phyloP scores from a whole-genome alignment of 2,329 filamentous ascomycete species.

The Hypoxylon sp. region DNA sequence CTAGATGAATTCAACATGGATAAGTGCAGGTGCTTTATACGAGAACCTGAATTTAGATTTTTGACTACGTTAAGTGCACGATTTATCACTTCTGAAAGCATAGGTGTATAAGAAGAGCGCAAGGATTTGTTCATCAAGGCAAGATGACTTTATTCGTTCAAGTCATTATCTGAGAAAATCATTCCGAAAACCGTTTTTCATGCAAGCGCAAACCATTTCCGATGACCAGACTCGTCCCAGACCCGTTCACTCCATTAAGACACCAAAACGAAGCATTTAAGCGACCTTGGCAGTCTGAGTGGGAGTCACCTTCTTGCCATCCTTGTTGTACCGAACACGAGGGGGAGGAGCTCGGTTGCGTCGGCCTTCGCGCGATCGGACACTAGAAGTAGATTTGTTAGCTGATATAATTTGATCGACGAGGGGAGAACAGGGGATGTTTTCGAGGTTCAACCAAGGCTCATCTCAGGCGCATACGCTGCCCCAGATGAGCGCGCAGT shows the following conservation, averaged over 20 bases:
- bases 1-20: too few species aligned
- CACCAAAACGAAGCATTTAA: conserved; percentile 49
- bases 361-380: conserved; percentile 95
- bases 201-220: conserved; percentile 51
- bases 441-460: conserved; percentile 67
- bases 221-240: conserved; percentile 46
- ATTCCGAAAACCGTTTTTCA: conserved; percentile 51
- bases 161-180: conserved; percentile 54
- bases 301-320: conserved; percentile 99
- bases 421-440: conserved; percentile 44
- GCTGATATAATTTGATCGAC: conserved; percentile 49
- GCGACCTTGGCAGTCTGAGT: conserved; percentile 79
- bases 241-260: conserved; percentile 47
- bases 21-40: too few species aligned
- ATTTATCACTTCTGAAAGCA: conserved; percentile 1
- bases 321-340: conserved; percentile 99
- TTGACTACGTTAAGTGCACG: not conserved
- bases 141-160: conserved; percentile 52
- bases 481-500: conserved; percentile 58
- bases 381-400: conserved; percentile 72
- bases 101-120: not conserved
- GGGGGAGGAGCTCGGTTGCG: conserved; percentile 99
- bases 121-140: conserved; percentile 38
- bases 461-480: conserved; percentile 65
- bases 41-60: too few species aligned